Evolutionary conservation across 495 filamentous ascomycete species (phyloP), one percentile per base, ranked within the genome.

Genomic region (Aspergillus steynii): DNA sequence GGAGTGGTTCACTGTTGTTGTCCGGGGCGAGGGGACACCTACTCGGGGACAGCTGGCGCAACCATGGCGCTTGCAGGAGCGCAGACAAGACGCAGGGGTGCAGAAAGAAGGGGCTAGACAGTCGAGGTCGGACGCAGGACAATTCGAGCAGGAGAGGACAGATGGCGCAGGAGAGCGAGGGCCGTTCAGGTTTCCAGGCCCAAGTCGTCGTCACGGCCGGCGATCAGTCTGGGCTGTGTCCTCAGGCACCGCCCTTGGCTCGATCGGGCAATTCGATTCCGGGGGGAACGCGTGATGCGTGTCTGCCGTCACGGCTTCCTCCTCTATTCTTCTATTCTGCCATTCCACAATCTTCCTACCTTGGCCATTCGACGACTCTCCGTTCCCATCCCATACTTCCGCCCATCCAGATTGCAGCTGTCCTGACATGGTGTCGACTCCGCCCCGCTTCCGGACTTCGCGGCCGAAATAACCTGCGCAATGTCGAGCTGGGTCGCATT

Each of bases 31-130:
- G 58, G 66, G 55, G 68, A 53, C 60, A 83, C 89, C 68, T 83
- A 96, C 92, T 95, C 92, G 70, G 92, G 91, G 58, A 96, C 90
- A 76, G 90, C 90, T 74, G 91, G 91, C 79, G 86, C 85, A 78
- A 94, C 88, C 91, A 96, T 96, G 68, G 81, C 81, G 80, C 76
- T 61, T 67, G 64, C 66, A 68, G 52, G 57, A 63, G 67, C 65
- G 72, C 66, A 66, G 54, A 32, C 50, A 42, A 20, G 55, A 56
- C 31, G 25, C 28, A 32, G 28, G 12, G 49, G 50, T 5, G 42
- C 27, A 50, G 34, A 15, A 52, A 29, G 45, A 37, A 32, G 53
- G 45, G 20, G 53, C 53, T 42, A 61, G 20, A 29, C 20, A 55
- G 34, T n/a, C 55, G n/a, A 50, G 46, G 14, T 2, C 28, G 46